Evolutionary conservation across 805 yeast species (phyloP).

Genomic region (Groenewaldozyma salmanticensis): DNA sequence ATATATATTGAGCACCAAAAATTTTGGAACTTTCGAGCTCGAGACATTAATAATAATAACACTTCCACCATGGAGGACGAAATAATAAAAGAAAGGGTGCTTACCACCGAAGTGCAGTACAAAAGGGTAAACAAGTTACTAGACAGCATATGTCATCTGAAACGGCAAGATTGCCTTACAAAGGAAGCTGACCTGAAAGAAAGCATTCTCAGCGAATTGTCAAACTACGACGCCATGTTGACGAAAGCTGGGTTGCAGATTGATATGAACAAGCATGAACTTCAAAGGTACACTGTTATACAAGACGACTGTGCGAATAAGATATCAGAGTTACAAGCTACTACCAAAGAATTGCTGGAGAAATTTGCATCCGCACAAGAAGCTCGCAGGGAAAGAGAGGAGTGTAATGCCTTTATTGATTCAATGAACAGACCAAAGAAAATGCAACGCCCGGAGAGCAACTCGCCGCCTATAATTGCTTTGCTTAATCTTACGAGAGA

Average conservation of each 20-base stretch:
- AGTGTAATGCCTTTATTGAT: conserved; percentile 17
- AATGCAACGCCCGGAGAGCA: conserved; percentile 5
- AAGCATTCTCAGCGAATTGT: conserved; percentile 12
- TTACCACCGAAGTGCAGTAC: conserved; percentile 13
- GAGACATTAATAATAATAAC: no score
- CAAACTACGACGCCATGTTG: conserved; percentile 10
- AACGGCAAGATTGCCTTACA: background rate
- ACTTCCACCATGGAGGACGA: conserved; percentile 12
- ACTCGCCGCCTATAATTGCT: conserved; percentile 15
- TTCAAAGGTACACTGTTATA: conserved; percentile 13
- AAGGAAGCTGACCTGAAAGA: background rate
- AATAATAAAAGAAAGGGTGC: conserved; percentile 16
- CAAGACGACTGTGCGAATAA: conserved; percentile 9
- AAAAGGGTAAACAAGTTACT: conserved; percentile 11
- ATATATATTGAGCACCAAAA: no score
- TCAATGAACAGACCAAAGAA: conserved; percentile 15
- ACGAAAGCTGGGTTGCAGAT: conserved; percentile 17
- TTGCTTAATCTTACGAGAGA: conserved; percentile 16
- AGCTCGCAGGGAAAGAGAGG: conserved; percentile 17
- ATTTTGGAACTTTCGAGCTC: no score
- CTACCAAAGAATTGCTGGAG: conserved; percentile 14
- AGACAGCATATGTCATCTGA: background rate
- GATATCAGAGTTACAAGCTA: conserved; percentile 8
- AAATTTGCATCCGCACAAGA: conserved; percentile 13
- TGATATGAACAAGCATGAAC: conserved; percentile 16